Evolutionary conservation across 2,329 filamentous ascomycete genomes (phyloP).

Genomic region (Podosphaera leucotricha): DNA sequence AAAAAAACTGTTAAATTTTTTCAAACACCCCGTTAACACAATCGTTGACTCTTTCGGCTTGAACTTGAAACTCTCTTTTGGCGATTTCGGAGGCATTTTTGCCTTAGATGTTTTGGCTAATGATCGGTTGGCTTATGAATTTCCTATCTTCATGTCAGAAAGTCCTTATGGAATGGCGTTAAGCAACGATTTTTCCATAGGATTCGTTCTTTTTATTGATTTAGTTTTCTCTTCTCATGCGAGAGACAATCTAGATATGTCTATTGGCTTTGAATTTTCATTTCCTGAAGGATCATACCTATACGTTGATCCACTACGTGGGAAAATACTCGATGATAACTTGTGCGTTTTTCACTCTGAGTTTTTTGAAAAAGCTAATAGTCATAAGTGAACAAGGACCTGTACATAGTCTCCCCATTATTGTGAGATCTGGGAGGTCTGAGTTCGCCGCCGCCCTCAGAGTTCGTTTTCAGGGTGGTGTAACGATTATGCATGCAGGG

Average conservation of each 20-base stretch:
- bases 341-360: conserved; percentile 5
- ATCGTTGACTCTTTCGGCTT: conserved; percentile 6
- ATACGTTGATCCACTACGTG: conserved; percentile 9
- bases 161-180: conserved; percentile 4
- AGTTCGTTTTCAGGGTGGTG: conserved; percentile 8
- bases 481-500: conserved; percentile 7
- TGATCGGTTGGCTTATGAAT: conserved; percentile 5
- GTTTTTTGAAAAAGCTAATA: conserved; percentile 1
- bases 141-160: conserved; percentile 6
- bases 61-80: conserved; percentile 7
- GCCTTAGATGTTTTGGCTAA: conserved; percentile 6
- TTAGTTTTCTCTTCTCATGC: conserved; percentile 8
- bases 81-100: conserved; percentile 8
- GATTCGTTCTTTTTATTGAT: conserved; percentile 8
- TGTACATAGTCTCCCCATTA: conserved; percentile 7
- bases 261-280: conserved; percentile 9
- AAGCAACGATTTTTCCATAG: conserved; percentile 7
- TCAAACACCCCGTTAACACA: conserved; percentile 5
- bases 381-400: conserved; percentile 3
- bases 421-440: conserved; percentile 6
- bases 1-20: conserved; percentile 2
- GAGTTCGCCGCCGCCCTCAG: conserved; percentile 8
- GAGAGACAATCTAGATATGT: conserved; percentile 5
- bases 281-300: conserved; percentile 9
- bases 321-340: conserved; percentile 6